Base-by-base conservation (phyloP, 805 yeast species). In the Saturnispora besseyi region DNA sequence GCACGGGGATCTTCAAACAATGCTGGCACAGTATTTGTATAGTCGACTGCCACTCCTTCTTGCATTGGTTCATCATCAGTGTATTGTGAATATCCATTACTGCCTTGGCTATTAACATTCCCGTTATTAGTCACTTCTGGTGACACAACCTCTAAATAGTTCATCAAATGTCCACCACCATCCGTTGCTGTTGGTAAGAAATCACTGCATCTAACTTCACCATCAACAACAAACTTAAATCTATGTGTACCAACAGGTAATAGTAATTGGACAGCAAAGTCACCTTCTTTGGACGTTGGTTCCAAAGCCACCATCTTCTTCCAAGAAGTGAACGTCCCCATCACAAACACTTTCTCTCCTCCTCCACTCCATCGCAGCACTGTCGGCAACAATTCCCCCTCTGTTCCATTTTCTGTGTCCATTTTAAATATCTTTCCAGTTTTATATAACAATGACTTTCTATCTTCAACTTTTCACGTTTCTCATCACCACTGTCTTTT, bases 281-380 rank as follows among this genome's bases (percentile, higher is more conserved):
- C 71, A 22, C 75, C 74, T 57, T 81, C 73, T 12, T 66, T 67
- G 9, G 70, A 68, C n/a, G 68, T 79, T 9, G 72, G 67, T 65
- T 78, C 65, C 59, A 93, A 71, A 37, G 95, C 95, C 61, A 91
- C 90, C 98, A 93, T 91, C 67, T 90, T 91, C 57, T 96, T 75
- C 98, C 99, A 93, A 3, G 96, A 96, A 0, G 99, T 93, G 68
- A 91, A 91, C 0, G 97, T 86, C 45, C 99, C 99, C 33, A 97
- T 93, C 12, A 91, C 96, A 64, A 89, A 93, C 2, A 93, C 98
- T 59, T 86, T 86, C 45, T 78, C 78, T 53, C 99, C 99, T n/a
- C 98, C 98, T 66, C 91, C 96, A 15, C 81, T 82, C 99, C 99
- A 91, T 55, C 79, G 80, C 51, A 89, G 84, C 50, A 84, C 89